Conservation (phyloP, 495 filamentous ascomycete species). For the Xanthoparmelia taractica region DNA sequence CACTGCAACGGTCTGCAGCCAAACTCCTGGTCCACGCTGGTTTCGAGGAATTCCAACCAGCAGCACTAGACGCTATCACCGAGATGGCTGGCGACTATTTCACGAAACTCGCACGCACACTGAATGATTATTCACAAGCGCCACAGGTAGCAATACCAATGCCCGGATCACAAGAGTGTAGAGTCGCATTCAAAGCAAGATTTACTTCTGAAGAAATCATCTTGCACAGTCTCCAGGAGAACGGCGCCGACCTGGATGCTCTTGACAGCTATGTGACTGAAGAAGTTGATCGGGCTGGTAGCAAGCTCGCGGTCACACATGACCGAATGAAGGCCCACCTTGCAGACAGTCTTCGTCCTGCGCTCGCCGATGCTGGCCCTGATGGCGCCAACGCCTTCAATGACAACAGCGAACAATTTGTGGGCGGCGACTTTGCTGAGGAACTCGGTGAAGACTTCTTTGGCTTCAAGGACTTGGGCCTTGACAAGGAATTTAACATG, state of each 20-base stretch:
- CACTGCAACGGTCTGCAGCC: constrained; percentile 79
- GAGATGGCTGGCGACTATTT: constrained; percentile 90
- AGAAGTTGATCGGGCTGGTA: constrained; percentile 80
- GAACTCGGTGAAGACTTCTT: constrained; percentile 98
- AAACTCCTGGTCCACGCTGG: constrained; percentile 96
- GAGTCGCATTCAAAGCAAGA: constrained; percentile 50
- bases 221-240: constrained; percentile 73
- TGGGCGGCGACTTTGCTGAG: constrained; percentile 93
- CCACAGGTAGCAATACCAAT: constrained; percentile 49
- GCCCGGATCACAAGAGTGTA: constrained; percentile 33
- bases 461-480: constrained; percentile 89
- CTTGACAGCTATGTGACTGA: constrained; percentile 88
- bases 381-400: constrained; percentile 89
- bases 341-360: constrained; percentile 83
- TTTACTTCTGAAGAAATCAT: constrained; percentile 78
- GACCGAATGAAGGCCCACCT: constrained; percentile 87
- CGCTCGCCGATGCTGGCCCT: constrained; percentile 66
- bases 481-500: constrained; percentile 49
- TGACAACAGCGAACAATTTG: constrained; percentile 94
- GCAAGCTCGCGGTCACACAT: constrained; percentile 77
- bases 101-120: constrained; percentile 65
- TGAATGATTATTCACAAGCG: constrained; percentile 74
- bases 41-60: constrained; percentile 95
- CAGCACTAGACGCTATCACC: constrained; percentile 81
- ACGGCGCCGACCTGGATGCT: constrained; percentile 70